Evolutionary conservation across 495 filamentous ascomycete genomes (phyloP).

Genomic region (Zalerion maritima): DNA sequence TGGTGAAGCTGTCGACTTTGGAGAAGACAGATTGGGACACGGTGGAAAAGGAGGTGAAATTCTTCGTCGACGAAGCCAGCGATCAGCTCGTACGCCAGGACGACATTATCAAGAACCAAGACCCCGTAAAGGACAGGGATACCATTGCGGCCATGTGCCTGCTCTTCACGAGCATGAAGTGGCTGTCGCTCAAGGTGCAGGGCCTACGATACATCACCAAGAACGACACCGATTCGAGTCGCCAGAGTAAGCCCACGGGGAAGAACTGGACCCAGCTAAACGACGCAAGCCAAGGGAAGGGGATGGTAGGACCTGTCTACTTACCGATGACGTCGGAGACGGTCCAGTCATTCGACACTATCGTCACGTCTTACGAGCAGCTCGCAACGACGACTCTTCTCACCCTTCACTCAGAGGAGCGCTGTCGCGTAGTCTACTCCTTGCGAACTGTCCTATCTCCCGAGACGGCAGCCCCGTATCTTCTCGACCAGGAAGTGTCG

Average conservation of each 20-base stretch:
- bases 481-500: slow-evolving; percentile 56
- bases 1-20: slow-evolving; percentile 47
- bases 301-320: slow-evolving; percentile 45
- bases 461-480: slow-evolving; percentile 49
- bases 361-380: slow-evolving; percentile 61
- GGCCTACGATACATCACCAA: slow-evolving; percentile 60
- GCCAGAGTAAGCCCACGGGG: slow-evolving; percentile 28
- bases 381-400: slow-evolving; percentile 63
- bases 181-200: slow-evolving; percentile 69
- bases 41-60: slow-evolving; percentile 48
- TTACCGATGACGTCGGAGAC: slow-evolving; percentile 82
- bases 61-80: slow-evolving; percentile 50
- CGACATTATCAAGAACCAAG: slow-evolving; percentile 76
- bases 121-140: too few species aligned
- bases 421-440: slow-evolving; percentile 64
- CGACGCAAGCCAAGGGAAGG: slow-evolving; percentile 20
- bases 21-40: slow-evolving; percentile 27
- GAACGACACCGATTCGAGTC: slow-evolving; percentile 38
- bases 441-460: slow-evolving; percentile 39
- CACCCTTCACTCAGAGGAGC: slow-evolving; percentile 75
- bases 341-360: slow-evolving; percentile 73
- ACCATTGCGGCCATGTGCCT: slow-evolving; percentile 70
- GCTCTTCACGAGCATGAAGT: slow-evolving; percentile 94
- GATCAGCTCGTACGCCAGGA: slow-evolving; percentile 49
- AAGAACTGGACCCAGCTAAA: slow-evolving; percentile 68